Conservation (phyloP, 306 rosid genomes). For the Pachyrhizus erosus region DNA sequence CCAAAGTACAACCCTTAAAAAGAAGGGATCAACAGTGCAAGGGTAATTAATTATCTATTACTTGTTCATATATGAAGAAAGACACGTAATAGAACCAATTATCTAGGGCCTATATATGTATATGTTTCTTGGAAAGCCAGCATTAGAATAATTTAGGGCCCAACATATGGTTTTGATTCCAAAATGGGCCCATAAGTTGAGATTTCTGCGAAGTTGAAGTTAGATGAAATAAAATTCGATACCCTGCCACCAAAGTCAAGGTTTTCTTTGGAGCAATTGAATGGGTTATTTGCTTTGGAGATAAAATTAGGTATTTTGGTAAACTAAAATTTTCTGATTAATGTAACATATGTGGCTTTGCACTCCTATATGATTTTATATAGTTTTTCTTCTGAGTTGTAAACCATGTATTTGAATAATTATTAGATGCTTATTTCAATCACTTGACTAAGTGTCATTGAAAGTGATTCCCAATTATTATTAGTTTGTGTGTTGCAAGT, state of each 20-base stretch:
- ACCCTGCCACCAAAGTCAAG: constrained; percentile 60
- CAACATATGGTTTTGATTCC: constrained; percentile 44
- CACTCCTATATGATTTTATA: not conserved
- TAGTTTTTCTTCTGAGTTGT: constrained; percentile 44
- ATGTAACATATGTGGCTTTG: constrained; percentile 37
- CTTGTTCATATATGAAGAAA: not conserved
- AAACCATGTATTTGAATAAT: constrained; percentile 42
- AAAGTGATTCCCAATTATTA: constrained; percentile 58
- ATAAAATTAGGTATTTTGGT: constrained; percentile 28
- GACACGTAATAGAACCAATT: constrained; percentile 2
- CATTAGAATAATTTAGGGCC: constrained; percentile 44
- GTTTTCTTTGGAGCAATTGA: constrained; percentile 36
- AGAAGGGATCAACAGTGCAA: not conserved
- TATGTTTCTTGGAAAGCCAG: constrained; percentile 39
- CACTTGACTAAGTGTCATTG: constrained; percentile 57
- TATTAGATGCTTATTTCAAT: constrained; percentile 43
- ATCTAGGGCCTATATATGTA: not conserved
- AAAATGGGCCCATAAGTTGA: not conserved
- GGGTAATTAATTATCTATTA: not conserved
- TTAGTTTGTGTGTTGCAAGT: constrained; percentile 42
- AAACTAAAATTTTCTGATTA: constrained; percentile 37
- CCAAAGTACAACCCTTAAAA: not conserved
- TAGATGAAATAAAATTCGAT: constrained; percentile 41
- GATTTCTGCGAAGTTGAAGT: constrained; percentile 15
- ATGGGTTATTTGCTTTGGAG: not conserved